Base-by-base conservation (phyloP, 2,329 filamentous ascomycete species). In the Diaporthe sp. region DNA sequence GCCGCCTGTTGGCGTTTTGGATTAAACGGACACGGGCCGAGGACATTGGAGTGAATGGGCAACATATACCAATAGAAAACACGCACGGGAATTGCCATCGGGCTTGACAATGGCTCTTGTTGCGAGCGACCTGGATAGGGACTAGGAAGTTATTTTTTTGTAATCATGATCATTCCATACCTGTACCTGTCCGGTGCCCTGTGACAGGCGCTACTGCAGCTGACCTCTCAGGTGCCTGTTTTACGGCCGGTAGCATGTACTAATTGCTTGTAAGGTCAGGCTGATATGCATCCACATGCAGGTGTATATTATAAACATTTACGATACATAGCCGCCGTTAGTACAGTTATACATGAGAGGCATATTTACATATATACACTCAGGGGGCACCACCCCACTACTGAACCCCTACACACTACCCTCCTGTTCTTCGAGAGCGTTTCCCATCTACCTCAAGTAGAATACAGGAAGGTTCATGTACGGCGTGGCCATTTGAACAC, bases 1-100 rank as follows among this genome's bases (percentile, higher is more conserved):
- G 55, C 42, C 68, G 68, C 69, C 42, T 58, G 47, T 22, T 54
- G 70, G 70, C 70, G 70, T 72, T 71, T 57, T 60, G 66, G 54
- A 42, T 74, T 72, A 50, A 50, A 70, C 54, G 69, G 47, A 57
- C 47, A 50, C 19, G 45, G 67, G 58, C 52, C 35, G 38, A 71
- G 67, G 57, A 22, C 50, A 68, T 25, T 47, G 47, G 74, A 35
- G 64, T 54, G 55, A 45, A 69, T 42, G 71, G 55, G 55, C 47
- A 45, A 71, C 73, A 74, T 72, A 75, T 75, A 75, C 70, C 64
- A 75, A 75, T 73, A 75, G 64, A 75, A 50, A 45, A 73, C 45
- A 69, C 38, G 50, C 57, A 42, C 47, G 67, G 73, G 38, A 67
- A 55, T 40, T 35, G 42, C 13, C 15, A 45, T 30, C 45, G 38